A percentile compares a stretch with the other conserved stretches of the same genome.
Conservation (phyloP, 495 filamentous ascomycete genomes). For the Hypoxylon crocopeplum region DNA sequence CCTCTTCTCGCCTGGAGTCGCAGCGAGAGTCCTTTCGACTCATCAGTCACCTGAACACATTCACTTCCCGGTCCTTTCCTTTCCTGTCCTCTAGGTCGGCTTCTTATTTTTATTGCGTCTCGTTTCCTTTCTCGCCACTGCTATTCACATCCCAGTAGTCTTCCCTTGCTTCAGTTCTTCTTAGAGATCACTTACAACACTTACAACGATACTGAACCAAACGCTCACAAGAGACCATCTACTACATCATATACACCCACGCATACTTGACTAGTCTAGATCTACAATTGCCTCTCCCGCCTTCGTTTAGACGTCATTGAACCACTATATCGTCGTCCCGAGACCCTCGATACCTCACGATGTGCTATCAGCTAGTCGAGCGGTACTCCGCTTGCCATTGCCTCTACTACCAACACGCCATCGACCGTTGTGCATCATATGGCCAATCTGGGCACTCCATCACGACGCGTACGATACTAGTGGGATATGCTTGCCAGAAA, state of each 20-base stretch:
- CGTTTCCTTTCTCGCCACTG: slow-evolving; percentile 28
- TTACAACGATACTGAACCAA: slow-evolving; percentile 15
- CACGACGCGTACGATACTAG: slow-evolving; percentile 76
- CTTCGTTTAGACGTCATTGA: slow-evolving; percentile 30
- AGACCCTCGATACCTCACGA: slow-evolving; percentile 45
- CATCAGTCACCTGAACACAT: slow-evolving; percentile 44
- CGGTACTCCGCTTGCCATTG: slow-evolving; percentile 82
- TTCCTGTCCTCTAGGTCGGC: slow-evolving; percentile 37
- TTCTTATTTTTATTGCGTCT: slow-evolving; percentile 39
- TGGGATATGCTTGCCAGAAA: slow-evolving; percentile 75
- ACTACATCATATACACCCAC: slow-evolving; percentile 5
- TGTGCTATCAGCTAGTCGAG: slow-evolving; percentile 78
- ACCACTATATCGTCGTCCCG: slow-evolving; percentile 3
- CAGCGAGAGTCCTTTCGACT: slow-evolving; percentile 41
- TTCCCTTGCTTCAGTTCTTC: slow-evolving; percentile 24
- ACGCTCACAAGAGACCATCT: slow-evolving; percentile 11
- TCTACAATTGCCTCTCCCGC: slow-evolving; percentile 26
- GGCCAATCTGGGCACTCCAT: slow-evolving; percentile 74
- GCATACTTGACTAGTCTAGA: slow-evolving; percentile 9
- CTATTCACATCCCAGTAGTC: slow-evolving; percentile 14
- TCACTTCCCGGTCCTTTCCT: slow-evolving; percentile 40
- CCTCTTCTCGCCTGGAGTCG: slow-evolving; percentile 37
- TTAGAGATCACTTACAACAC: slow-evolving; percentile 21
- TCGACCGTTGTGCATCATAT: slow-evolving; percentile 75
- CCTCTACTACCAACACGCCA: slow-evolving; percentile 78